A percentile compares a stretch with the other conserved stretches of the same genome.
Evolutionary conservation across 2,329 filamentous ascomycete genomes (phyloP).

Genomic region (Scedosporium apiospermum): DNA sequence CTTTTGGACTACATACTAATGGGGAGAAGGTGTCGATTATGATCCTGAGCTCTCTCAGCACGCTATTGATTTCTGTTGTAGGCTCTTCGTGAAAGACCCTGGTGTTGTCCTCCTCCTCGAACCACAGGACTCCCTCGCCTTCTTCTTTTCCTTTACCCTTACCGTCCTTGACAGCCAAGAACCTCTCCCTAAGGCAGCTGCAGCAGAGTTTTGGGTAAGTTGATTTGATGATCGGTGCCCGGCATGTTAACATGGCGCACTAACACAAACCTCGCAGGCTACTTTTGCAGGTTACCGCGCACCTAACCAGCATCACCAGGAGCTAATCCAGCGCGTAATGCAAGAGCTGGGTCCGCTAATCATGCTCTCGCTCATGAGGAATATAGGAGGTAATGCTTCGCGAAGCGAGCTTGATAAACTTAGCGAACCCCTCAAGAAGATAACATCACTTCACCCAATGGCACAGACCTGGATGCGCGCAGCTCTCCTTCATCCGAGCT

Average conservation of each 20-base stretch:
- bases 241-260: neutral
- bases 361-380: constrained; percentile 49
- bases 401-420: constrained; percentile 65
- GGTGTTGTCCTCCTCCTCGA: constrained; percentile 51
- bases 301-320: constrained; percentile 33
- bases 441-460: constrained; percentile 46
- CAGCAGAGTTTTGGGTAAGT: constrained; percentile 66
- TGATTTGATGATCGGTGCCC: neutral
- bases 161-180: constrained; percentile 62
- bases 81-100: constrained; percentile 51
- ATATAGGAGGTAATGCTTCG: constrained; percentile 58
- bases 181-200: constrained; percentile 63
- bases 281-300: constrained; percentile 37
- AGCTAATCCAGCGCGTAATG: constrained; percentile 39
- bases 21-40: constrained; percentile 48
- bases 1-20: neutral
- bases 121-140: constrained; percentile 47
- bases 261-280: constrained; percentile 25
- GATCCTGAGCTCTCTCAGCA: constrained; percentile 67
- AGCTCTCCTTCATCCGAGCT: constrained; percentile 44
- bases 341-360: constrained; percentile 51
- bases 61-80: constrained; percentile 62
- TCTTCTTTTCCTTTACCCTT: constrained; percentile 63
- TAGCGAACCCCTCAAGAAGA: constrained; percentile 60
- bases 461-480: constrained; percentile 54